These are phyloP conservation scores for Onygena corvina DNA, from an alignment of 2,329 filamentous ascomycete species.

Conservation along the genomic window DNA sequence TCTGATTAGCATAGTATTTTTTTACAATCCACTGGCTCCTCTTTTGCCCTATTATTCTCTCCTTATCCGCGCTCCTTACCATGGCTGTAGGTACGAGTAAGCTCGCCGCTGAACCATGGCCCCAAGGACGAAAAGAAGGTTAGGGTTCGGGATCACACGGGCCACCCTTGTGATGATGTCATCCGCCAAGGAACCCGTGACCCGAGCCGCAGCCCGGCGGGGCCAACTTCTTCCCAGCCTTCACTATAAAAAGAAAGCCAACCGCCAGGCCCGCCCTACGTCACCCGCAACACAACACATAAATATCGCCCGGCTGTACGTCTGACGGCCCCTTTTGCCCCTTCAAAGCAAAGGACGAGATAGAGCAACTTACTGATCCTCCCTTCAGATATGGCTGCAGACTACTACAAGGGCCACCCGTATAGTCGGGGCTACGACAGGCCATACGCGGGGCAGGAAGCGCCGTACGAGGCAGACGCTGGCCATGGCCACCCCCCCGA, in stretches of 20 bases:
- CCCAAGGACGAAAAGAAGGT: background rate
- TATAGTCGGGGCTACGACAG: background rate
- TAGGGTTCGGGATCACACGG: conserved; percentile 7
- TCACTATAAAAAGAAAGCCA: background rate
- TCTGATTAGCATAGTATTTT: too few species aligned
- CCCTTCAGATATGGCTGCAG: background rate
- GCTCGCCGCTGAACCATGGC: background rate
- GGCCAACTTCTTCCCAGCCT: background rate
- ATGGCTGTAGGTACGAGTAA: too few species aligned
- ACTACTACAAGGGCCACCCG: conserved; percentile 4
- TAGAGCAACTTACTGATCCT: background rate
- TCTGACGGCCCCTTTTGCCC: background rate
- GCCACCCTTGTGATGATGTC: conserved; percentile 6
- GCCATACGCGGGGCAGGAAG: background rate
- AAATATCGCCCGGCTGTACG: background rate
- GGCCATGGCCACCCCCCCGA: background rate
- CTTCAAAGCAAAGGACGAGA: background rate
- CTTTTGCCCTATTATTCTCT: background rate
- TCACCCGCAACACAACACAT: background rate
- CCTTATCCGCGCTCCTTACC: too few species aligned
- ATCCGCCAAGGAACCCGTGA: conserved; percentile 3
- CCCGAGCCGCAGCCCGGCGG: background rate
- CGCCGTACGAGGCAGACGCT: background rate
- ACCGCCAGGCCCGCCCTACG: background rate
- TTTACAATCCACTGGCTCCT: background rate